These are phyloP conservation scores for Aspergillus fumigatus DNA, from an alignment of 2,329 filamentous ascomycete species.

Conservation along the genomic window DNA sequence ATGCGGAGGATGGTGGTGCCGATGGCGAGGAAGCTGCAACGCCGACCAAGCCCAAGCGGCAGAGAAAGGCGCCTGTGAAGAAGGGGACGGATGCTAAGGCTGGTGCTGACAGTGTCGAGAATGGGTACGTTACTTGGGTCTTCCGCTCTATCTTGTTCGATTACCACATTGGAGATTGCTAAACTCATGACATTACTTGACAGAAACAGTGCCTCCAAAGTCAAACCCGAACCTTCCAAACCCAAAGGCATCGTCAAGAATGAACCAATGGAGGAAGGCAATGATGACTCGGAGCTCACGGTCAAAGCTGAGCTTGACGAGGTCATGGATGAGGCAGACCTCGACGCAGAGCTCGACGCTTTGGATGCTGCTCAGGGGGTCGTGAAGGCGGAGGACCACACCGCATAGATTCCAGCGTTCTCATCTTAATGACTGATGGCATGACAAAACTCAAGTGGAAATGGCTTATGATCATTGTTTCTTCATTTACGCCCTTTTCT, in stretches of 20 bases:
- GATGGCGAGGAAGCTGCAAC: conserved; percentile 5
- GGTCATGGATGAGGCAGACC: conserved; percentile 3
- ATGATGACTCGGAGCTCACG: neutral
- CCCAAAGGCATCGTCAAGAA: neutral
- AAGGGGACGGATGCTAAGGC: conserved; percentile 11
- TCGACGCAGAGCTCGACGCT: conserved; percentile 11
- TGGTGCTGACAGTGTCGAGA: conserved; percentile 1
- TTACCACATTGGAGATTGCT: too few relatives aligned
- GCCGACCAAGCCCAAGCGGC: conserved; percentile 18
- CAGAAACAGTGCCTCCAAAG: neutral
- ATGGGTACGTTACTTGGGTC: neutral
- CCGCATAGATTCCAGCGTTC: neutral
- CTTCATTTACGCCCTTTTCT: neutral
- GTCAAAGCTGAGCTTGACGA: conserved; percentile 6
- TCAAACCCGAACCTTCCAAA: neutral
- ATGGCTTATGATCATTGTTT: neutral
- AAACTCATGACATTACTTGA: neutral
- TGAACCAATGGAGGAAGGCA: neutral
- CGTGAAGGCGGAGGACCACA: neutral
- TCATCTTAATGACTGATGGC: neutral
- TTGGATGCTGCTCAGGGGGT: conserved; percentile 2
- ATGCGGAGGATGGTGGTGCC: conserved; percentile 4
- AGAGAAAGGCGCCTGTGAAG: conserved; percentile 16
- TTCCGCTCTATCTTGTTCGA: neutral
- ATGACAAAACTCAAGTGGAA: neutral